These are phyloP conservation scores for Nematocida parisii DNA, from an alignment of 371 early-diverging fungal genomes.

Conservation along the genomic window DNA sequence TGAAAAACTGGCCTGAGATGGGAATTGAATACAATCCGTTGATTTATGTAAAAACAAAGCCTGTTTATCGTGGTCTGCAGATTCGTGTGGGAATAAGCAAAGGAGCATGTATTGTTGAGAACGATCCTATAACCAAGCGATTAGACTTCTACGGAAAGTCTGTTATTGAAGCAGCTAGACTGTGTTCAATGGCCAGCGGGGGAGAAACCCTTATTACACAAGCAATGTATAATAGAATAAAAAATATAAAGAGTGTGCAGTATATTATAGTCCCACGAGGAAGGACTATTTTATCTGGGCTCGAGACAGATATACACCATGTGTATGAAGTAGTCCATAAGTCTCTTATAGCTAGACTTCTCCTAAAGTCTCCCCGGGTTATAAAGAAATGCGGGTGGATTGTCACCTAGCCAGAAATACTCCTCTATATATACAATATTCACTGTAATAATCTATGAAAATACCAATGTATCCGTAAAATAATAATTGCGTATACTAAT, in stretches of 20 bases:
- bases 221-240: slow-evolving; percentile 46
- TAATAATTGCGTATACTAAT: too few species aligned
- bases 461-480: too few species aligned
- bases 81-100: slow-evolving; percentile 90
- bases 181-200: slow-evolving; percentile 81
- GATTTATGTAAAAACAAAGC: slow-evolving; percentile 61
- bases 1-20: slow-evolving; percentile 84
- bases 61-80: slow-evolving; percentile 79
- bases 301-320: slow-evolving; percentile 39
- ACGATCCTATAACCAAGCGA: slow-evolving; percentile 79
- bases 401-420: slow-evolving; percentile 1
- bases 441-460: too few species aligned
- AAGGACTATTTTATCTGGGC: slow-evolving; percentile 34
- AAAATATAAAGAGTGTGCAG: slow-evolving; percentile 18
- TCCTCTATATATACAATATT: neutral
- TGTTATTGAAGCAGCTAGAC: slow-evolving; percentile 81
- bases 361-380: slow-evolving; percentile 25
- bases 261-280: slow-evolving; percentile 37
- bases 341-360: slow-evolving; percentile 27
- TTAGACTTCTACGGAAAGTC: slow-evolving; percentile 93
- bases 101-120: slow-evolving; percentile 82
- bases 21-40: slow-evolving; percentile 73
- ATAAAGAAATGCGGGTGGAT: slow-evolving; percentile 25
- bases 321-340: slow-evolving; percentile 46
- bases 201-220: slow-evolving; percentile 75